A percentile compares a stretch with the other conserved stretches of the same genome.
Conservation (phyloP, 768 basidiomycete species). For the Lactifluus piperatus region DNA sequence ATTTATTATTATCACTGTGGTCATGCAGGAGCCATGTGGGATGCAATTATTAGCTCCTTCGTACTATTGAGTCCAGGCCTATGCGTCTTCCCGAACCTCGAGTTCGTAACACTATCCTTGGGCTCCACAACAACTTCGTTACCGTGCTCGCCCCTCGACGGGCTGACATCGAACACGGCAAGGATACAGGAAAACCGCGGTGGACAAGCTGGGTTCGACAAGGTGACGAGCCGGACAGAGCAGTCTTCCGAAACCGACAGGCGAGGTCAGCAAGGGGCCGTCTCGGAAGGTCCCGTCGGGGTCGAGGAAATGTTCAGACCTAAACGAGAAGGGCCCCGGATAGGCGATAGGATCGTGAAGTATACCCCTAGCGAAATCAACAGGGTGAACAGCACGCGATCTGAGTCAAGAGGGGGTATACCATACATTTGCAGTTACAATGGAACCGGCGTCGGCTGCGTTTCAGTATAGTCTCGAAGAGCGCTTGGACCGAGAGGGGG, state of each 20-base stretch:
- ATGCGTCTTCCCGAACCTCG: background rate
- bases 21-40: constrained; percentile 6
- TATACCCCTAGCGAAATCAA: constrained; percentile 6
- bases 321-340: constrained; percentile 21
- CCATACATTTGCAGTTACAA: constrained; percentile 6
- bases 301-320: constrained; percentile 20
- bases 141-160: background rate
- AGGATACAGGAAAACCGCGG: constrained; percentile 6
- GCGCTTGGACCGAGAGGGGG: background rate
- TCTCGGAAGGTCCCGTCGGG: constrained; percentile 24
- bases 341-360: constrained; percentile 19
- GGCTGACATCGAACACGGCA: background rate
- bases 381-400: background rate
- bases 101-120: background rate
- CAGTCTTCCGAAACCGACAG: constrained; percentile 21
- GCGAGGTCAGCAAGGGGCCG: constrained; percentile 23
- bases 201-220: constrained; percentile 16
- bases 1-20: too few relatives aligned
- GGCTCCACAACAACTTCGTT: background rate
- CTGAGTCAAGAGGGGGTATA: background rate
- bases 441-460: background rate
- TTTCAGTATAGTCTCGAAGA: background rate
- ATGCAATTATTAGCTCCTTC: background rate
- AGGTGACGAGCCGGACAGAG: constrained; percentile 20
- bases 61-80: too few relatives aligned